Conservation (phyloP, 2,329 filamentous ascomycete species). For the Talaromyces sp. region DNA sequence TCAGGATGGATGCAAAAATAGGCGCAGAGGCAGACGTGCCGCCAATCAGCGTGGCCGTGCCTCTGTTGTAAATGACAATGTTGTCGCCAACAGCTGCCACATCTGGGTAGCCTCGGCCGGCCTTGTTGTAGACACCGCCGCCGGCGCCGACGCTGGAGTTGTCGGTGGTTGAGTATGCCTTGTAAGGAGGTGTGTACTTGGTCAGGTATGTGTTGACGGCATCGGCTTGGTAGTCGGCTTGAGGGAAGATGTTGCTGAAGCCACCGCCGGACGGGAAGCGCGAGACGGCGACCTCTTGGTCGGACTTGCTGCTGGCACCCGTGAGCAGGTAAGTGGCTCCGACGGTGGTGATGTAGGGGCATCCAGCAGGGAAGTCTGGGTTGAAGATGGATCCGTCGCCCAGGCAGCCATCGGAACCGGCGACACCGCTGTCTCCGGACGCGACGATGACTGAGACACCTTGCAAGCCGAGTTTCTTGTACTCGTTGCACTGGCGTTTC, state of each 20-base stretch:
- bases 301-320: slow-evolving; percentile 22
- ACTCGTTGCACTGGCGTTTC: slow-evolving; percentile 40
- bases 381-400: slow-evolving; percentile 40
- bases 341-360: slow-evolving; percentile 48
- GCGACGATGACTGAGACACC: slow-evolving; percentile 26
- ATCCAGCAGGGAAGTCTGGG: slow-evolving; percentile 45
- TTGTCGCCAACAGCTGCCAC: slow-evolving; percentile 49
- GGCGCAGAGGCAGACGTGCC: slow-evolving; percentile 48
- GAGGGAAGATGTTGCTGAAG: slow-evolving; percentile 43
- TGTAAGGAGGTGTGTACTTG: slow-evolving; percentile 25
- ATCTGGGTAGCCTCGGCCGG: slow-evolving; percentile 58
- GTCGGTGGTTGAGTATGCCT: slow-evolving; percentile 25
- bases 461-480: slow-evolving; percentile 46
- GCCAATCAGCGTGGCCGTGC: slow-evolving; percentile 17
- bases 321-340: slow-evolving; percentile 33
- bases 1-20: slow-evolving; percentile 52
- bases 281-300: slow-evolving; percentile 21
- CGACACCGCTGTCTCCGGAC: slow-evolving; percentile 25
- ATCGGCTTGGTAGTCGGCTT: slow-evolving; percentile 36
- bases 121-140: slow-evolving; percentile 36
- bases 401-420: slow-evolving; percentile 29
- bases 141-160: slow-evolving; percentile 30
- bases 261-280: slow-evolving; percentile 39
- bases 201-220: slow-evolving; percentile 37
- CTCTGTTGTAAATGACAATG: slow-evolving; percentile 23